Percentiles rank a stretch among this genome's conserved stretches.
Evolutionary conservation across 148 eudicot genomes (phyloP).

Genomic region (Rhododendron simsii): DNA sequence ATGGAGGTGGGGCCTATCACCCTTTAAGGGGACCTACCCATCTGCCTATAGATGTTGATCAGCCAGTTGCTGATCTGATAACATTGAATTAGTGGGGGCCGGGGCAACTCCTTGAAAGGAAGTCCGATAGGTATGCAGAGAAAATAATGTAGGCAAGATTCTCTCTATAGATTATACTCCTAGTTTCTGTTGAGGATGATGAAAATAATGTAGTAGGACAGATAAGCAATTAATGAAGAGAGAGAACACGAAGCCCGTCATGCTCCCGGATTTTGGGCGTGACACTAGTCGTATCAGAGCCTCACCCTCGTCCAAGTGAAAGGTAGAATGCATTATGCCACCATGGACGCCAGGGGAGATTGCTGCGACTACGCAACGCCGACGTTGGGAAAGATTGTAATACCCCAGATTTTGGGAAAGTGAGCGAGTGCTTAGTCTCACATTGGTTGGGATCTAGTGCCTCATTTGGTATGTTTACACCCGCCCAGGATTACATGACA

Average conservation of each 20-base stretch:
- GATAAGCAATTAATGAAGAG: slow-evolving; percentile 1
- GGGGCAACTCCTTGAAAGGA: slow-evolving; percentile 7
- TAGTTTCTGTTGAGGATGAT: background rate
- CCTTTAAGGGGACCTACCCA: slow-evolving; percentile 17
- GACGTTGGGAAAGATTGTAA: background rate
- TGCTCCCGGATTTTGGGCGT: background rate
- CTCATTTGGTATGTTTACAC: background rate
- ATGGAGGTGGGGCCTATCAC: background rate
- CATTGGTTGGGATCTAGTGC: too few relatives aligned
- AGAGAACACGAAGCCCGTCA: background rate
- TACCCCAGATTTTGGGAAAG: too few relatives aligned
- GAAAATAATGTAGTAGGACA: background rate
- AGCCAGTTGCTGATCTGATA: slow-evolving; percentile 12
- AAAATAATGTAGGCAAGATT: slow-evolving; percentile 9
- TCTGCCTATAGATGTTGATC: slow-evolving; percentile 11
- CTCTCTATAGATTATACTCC: slow-evolving; percentile 1
- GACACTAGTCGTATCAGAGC: too few relatives aligned
- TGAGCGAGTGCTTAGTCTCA: too few relatives aligned
- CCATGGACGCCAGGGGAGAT: background rate
- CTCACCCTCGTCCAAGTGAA: too few relatives aligned
- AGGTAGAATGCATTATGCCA: background rate
- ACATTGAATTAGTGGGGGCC: slow-evolving; percentile 13
- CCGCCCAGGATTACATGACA: too few relatives aligned
- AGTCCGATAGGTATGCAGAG: slow-evolving; percentile 7
- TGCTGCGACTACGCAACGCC: background rate